phyloP scores from a whole-genome alignment of 768 basidiomycete species.

The Russula sp. region DNA sequence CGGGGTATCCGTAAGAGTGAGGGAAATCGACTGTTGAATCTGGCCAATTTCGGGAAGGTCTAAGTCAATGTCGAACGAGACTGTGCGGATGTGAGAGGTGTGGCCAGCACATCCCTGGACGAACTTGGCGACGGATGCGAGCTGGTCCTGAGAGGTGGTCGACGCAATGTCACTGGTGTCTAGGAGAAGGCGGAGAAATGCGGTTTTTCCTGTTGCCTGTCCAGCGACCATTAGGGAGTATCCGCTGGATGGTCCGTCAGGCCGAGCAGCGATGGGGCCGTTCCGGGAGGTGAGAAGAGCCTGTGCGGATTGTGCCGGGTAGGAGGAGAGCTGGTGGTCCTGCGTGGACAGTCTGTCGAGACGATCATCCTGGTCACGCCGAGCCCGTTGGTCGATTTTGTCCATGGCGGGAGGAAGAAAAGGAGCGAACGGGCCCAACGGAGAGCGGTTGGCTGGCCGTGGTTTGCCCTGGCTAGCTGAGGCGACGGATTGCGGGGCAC shows the following conservation, averaged over 20 bases:
- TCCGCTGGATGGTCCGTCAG: slow-evolving; percentile 33
- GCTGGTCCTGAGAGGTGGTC: slow-evolving; percentile 61
- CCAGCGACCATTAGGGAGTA: slow-evolving; percentile 79
- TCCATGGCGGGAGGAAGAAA: slow-evolving; percentile 45
- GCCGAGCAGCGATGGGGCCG: slow-evolving; percentile 25
- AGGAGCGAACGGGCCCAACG: slow-evolving; percentile 23
- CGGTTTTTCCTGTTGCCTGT: slow-evolving; percentile 77
- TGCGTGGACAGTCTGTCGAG: slow-evolving; percentile 21
- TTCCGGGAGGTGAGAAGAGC: slow-evolving; percentile 26
- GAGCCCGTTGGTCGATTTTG: slow-evolving; percentile 43
- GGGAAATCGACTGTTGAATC: slow-evolving; percentile 41
- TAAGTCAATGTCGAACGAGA: slow-evolving; percentile 64
- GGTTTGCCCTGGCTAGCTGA: slow-evolving; percentile 25
- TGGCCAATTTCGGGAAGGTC: slow-evolving; percentile 42
- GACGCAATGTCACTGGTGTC: slow-evolving; percentile 68
- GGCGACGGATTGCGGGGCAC: slow-evolving; percentile 21
- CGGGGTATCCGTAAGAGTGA: slow-evolving; percentile 77
- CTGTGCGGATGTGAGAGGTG: slow-evolving; percentile 63
- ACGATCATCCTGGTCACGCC: slow-evolving; percentile 38
- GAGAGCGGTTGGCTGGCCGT: slow-evolving; percentile 52
- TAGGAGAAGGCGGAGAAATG: slow-evolving; percentile 77
- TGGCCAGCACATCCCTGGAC: slow-evolving; percentile 67
- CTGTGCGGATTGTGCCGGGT: slow-evolving; percentile 25
- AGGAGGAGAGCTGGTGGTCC: slow-evolving; percentile 22
- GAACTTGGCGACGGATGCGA: slow-evolving; percentile 74